These are phyloP conservation scores for Lenwebbia sp. DNA, from an alignment of 345 rosid species.

Conservation along the genomic window DNA sequence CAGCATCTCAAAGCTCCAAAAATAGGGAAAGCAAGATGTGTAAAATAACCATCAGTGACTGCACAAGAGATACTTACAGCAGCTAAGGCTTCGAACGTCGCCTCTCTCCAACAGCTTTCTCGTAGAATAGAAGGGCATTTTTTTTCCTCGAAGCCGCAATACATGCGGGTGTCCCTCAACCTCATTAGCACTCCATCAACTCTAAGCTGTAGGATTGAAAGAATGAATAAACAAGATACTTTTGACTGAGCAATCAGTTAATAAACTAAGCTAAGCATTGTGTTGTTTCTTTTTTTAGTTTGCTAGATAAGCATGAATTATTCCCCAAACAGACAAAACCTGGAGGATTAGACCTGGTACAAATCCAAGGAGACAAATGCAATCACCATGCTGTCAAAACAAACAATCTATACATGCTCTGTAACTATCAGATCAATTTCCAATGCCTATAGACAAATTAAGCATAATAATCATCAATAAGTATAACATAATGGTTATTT, in stretches of 20 bases:
- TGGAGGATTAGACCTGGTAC: not conserved
- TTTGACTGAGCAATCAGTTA: not conserved
- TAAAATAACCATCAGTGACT: not conserved
- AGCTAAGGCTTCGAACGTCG: conserved; percentile 60
- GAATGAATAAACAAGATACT: not conserved
- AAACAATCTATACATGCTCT: not conserved
- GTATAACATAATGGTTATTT: not conserved
- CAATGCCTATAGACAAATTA: not conserved
- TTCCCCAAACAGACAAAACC: not conserved
- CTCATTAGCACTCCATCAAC: conserved; percentile 98
- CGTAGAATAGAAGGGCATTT: conserved; percentile 51
- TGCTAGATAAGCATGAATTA: not conserved
- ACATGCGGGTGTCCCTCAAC: conserved; percentile 88
- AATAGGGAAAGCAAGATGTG: not conserved
- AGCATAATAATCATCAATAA: not conserved
- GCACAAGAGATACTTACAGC: conserved; percentile 33
- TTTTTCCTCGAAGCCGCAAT: conserved; percentile 45
- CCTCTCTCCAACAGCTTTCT: conserved; percentile 93
- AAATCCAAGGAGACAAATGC: not conserved
- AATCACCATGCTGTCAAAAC: not conserved
- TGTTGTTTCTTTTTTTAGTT: not conserved
- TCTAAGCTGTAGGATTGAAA: conserved; percentile 52
- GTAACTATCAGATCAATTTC: not conserved
- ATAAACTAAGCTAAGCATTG: not conserved
- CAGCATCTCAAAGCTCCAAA: not conserved